These are phyloP conservation scores for Pythium periplocum DNA, from an alignment of 352 stramenopile genomes.

Conservation along the genomic window DNA sequence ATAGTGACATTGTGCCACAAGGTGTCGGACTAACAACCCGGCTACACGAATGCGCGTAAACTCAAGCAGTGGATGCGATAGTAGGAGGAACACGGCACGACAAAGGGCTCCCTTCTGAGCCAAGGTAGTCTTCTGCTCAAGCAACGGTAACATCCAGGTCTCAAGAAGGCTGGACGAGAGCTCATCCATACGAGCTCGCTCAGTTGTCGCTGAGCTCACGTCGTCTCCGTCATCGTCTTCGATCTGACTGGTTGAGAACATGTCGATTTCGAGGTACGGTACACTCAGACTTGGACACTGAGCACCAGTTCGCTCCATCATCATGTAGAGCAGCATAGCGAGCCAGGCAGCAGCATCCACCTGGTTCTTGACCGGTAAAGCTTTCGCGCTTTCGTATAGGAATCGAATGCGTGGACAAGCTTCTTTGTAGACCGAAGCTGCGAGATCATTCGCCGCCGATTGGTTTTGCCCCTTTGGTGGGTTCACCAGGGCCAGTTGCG, in stretches of 20 bases:
- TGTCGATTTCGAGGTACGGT: slow-evolving; percentile 67
- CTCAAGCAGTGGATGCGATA: slow-evolving; percentile 55
- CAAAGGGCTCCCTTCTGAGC: slow-evolving; percentile 45
- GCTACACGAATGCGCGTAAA: slow-evolving; percentile 46
- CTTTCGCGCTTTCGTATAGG: slow-evolving; percentile 36
- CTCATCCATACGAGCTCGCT: slow-evolving; percentile 54
- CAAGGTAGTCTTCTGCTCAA: slow-evolving; percentile 44
- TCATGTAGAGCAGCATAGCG: slow-evolving; percentile 72
- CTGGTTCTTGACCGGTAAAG: slow-evolving; percentile 52
- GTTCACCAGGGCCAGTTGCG: slow-evolving; percentile 7
- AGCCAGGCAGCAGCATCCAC: slow-evolving; percentile 58
- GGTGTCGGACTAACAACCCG: slow-evolving; percentile 34
- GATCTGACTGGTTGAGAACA: slow-evolving; percentile 12
- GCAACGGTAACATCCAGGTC: slow-evolving; percentile 46
- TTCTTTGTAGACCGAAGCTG: slow-evolving; percentile 59
- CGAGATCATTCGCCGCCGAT: slow-evolving; percentile 60
- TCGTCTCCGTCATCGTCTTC: slow-evolving; percentile 45
- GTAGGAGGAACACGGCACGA: slow-evolving; percentile 56
- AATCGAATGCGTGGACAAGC: slow-evolving; percentile 48
- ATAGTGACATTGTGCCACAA: slow-evolving; percentile 62
- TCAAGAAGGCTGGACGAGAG: slow-evolving; percentile 44
- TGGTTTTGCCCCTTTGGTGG: slow-evolving; percentile 12
- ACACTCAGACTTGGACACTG: slow-evolving; percentile 59
- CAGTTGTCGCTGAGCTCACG: slow-evolving; percentile 25
- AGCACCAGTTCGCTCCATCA: slow-evolving; percentile 76